These are phyloP conservation scores for Erodium moschatum DNA, from an alignment of 441 rosid genomes.

Conservation along the genomic window DNA sequence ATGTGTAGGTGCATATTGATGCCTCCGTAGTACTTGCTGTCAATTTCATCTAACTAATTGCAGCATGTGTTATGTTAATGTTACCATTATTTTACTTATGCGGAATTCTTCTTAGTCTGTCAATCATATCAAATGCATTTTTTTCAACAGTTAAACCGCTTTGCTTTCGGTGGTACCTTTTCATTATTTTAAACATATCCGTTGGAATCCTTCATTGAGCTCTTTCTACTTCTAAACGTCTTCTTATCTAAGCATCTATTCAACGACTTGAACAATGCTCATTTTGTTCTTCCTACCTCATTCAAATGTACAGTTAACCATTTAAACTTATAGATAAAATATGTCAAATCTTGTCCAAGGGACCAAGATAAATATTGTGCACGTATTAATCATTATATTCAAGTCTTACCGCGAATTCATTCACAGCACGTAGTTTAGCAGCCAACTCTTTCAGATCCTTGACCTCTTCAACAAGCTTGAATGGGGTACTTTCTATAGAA, in stretches of 20 bases:
- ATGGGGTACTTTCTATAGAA: constrained; percentile 45
- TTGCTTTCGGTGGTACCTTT: neutral
- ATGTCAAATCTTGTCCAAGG: neutral
- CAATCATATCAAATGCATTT: neutral
- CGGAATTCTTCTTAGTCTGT: neutral
- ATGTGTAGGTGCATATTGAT: neutral
- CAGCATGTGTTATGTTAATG: neutral
- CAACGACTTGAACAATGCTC: too few species aligned
- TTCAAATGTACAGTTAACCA: too few species aligned
- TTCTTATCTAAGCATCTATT: too few species aligned
- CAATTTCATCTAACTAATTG: neutral
- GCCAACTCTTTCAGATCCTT: constrained; percentile 69
- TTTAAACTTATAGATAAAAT: too few species aligned
- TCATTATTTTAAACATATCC: constrained; percentile 1
- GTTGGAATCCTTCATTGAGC: neutral
- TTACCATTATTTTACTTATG: neutral
- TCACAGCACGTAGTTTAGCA: constrained; percentile 43
- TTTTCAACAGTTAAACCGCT: neutral
- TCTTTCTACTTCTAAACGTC: neutral
- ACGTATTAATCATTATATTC: too few species aligned
- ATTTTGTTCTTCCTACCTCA: too few species aligned
- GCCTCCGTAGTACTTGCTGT: neutral
- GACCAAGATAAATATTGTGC: neutral
- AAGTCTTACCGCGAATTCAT: constrained; percentile 69
- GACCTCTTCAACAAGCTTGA: constrained; percentile 66